Base-by-base conservation (phyloP, 2,329 filamentous ascomycete genomes). In the Penicillium sp. region DNA sequence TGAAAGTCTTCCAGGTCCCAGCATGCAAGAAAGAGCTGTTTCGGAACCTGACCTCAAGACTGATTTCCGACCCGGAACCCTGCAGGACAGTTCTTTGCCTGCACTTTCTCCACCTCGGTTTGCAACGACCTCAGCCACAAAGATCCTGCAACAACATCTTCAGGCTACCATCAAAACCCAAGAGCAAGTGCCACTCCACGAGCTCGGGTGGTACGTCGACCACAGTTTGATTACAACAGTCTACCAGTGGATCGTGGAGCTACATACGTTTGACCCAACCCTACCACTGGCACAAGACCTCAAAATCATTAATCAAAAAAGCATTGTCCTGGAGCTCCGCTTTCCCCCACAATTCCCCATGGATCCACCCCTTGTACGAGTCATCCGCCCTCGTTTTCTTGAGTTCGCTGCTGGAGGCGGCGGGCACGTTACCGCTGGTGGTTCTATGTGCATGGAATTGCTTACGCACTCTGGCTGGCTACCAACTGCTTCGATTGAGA, bases 191-290 rank as follows among this genome's bases (percentile, higher is more conserved):
- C 81, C 84, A 0, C 69, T 84, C 1, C 81, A 87, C 56, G 83
- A 88, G 56, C 80, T 95, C 0, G 92, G 92, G 16, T 96, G 91
- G 91, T 91, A 90, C 67, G 86, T 96, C 53, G 83, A 95, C 66
- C 75, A 81, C 14, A 77, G 78, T 6, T 82, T 84, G 47, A 77
- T 92, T 36, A 82, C 77, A 22, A 95, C 92, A 66, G 80, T 91
- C 59, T 96, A 94, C 67, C 91, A 95, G 67, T 96, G 91, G 91
- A 91, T 96, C 56, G 86, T 95, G 6, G 89, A 96, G 70, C 77
- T 97, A 1, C 92, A 96, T 70, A 90, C 87, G 41, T 96, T 96
- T 66, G 87, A 91, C 25, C 61, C 76, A 0, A 70, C 75, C 1
- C 78, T 94, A 0, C 89, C 88, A 0, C 78, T 97, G 1, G 86